Base-by-base conservation (phyloP, 129 eudicot species). In the Artemisia argyi region DNA sequence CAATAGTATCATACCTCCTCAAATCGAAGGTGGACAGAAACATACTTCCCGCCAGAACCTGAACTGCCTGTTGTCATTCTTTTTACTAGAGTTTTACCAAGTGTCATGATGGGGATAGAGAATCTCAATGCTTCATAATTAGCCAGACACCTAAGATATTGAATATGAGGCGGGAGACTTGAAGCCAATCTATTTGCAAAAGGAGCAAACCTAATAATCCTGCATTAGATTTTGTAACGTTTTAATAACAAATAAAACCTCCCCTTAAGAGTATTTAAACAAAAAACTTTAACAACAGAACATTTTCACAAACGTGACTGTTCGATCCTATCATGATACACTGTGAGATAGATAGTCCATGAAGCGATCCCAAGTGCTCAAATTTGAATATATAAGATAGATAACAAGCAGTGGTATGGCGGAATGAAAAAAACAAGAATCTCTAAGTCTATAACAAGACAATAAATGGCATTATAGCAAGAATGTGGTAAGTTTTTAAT, bases 141-240 rank as follows among this genome's bases (percentile, higher is more conserved):
- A 60, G 97, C 85, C 14, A 88, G 75, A 76, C 97, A 91, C 84
- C 97, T 84, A 68, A 91, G 77, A 79, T 69, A 76, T 51, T 91
- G 97, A 71, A 91, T 82, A 46, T 80, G 80, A 26, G 92, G 87
- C 61, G 97, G 96, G 64, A 91, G 79, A 61, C 85, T 78, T 79
- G 82, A 80, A 47, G 96, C 84, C 81, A 91, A 79, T 88, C 97
- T 88, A 73, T 91, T 91, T 48, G 97, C 97, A 61, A 88, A 91
- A 11, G 97, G 97, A 61, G 97, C 83, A 75, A 91, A 53, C 17
- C 96, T 88, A 49, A 88, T 52, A 76, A 91, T 77, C 74, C 97
- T 91, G 92, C 78, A 78, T 55, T 58, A 32, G 26, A 56, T 49
- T 69, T 71, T 59, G 73, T 17, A 65, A 68, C 62, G 20, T 20